Conservation (phyloP, 169 alveolate species). For the Theileria luwenshuni region DNA sequence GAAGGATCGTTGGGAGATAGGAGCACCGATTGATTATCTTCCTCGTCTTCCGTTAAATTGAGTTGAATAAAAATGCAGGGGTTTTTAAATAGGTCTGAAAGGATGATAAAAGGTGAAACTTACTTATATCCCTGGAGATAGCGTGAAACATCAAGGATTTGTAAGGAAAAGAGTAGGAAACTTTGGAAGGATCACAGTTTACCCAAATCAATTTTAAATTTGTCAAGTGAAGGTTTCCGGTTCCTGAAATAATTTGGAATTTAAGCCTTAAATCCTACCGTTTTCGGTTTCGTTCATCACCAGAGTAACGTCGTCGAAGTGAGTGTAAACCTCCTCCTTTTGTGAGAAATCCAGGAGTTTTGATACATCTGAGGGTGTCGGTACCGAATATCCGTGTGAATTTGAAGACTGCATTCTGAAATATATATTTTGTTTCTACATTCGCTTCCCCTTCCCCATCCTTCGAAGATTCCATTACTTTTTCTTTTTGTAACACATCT, state of each 20-base stretch:
- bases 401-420: constrained; percentile 2
- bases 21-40: constrained; percentile 56
- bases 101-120: not conserved
- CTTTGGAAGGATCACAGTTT: constrained; percentile 1
- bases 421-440: too few species aligned
- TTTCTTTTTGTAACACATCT: not conserved
- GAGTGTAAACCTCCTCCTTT: constrained; percentile 35
- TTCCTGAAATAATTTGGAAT: constrained; percentile 22
- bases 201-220: constrained; percentile 47
- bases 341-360: not conserved
- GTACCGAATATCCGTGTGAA: not conserved
- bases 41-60: constrained; percentile 51
- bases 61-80: constrained; percentile 65
- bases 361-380: not conserved
- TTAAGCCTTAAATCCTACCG: constrained; percentile 23
- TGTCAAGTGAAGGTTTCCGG: constrained; percentile 52
- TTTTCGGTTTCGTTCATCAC: constrained; percentile 31
- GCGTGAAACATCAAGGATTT: constrained; percentile 62
- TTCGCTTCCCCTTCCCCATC: not conserved
- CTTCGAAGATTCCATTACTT: not conserved
- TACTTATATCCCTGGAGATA: constrained; percentile 54
- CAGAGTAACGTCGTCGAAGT: constrained; percentile 32
- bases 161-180: constrained; percentile 46
- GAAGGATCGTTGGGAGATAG: constrained; percentile 34
- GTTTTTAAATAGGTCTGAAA: constrained; percentile 23